Evolutionary conservation across 2,329 filamentous ascomycete species (phyloP), one percentile per base, ranked within the genome.

Genomic region (Gnomoniopsis sp.): DNA sequence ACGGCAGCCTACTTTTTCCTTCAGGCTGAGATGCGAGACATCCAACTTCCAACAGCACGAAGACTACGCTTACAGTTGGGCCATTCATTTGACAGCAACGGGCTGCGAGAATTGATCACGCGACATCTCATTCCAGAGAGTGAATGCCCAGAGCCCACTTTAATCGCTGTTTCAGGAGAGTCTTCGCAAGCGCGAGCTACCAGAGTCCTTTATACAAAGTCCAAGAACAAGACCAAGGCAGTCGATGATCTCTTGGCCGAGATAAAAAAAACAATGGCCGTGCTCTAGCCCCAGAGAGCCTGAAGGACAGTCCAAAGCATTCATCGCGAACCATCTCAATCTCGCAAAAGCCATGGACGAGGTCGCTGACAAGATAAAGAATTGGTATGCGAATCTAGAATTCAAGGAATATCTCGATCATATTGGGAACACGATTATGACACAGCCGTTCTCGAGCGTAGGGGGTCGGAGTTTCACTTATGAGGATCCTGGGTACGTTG

Each of bases 301-400:
- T 17, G 17, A 21, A 3, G 34, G 15, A 7, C 1, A 19, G 2
- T 14, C 23, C 4, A 3, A 12, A 12, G 2, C 19, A 12, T 22
- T 3, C 1, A 19, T 53, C 19, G 23, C 52, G 7, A 62, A 60
- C 12, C 67, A 68, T 54, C 58, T 63, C 43, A 22, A 63, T 10
- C 46, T 62, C 17, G 11, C 58, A n/a, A 52, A 55, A 34, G 62
- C 58, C 11, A 65, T 68, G 62, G 8, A 15, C 10, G 2, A 22
- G 0, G 63, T 62, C 26, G 48, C 44, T 4, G 6, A n/a, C 17
- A 58, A 41, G 7, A 67, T 69, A 30, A 22, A 49, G n/a, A 53
- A n/a, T 2, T 71, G 69, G 67, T 66, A 62, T 49, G 57, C 68
- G 21, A 72, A 72, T 51, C 48, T 52, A 14, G 53, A 63, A 6